Base-by-base conservation (phyloP, 495 filamentous ascomycete genomes). In the Hypoxylon rickii region DNA sequence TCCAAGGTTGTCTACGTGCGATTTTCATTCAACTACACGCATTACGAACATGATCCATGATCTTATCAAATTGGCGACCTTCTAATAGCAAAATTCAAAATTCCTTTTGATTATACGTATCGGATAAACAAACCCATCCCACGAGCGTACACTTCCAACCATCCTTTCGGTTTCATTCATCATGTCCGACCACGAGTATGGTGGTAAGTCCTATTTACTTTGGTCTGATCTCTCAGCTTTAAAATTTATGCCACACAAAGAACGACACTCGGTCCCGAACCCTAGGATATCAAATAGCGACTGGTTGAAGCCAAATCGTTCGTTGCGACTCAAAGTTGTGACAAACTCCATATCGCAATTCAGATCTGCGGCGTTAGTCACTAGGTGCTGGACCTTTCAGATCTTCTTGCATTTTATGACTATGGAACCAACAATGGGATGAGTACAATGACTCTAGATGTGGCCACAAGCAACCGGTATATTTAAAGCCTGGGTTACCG, bases 171-270 rank as follows among this genome's bases (percentile, higher is more conserved):
- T 58, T 60, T 40, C 42, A 51, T 51, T 50, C 72, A 77, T 13
- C 59, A 96, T 96, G 92, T 96, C 92, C 47, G 92, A 96, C 69
- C 86, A 92, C 60, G 92, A 96, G 67, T 92, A 95, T 64, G 84
- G 79, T 65, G 83, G 88, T 89, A 72, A 71, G 85, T 80, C 15
- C 22, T 24, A 7, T 33, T 20, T 34, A 55, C 24, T 53, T 52
- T 24, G 21, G 33, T 65, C 68, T 64, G 49, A 51, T 5, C 36
- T 57, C 16, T 34, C 45, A 40, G 26, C 42, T 19, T 37, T 38
- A 10, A 10, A 8, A 51, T 15, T 13, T 41, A 7, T 13, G 13
- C 13, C 13, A 13, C 18, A 11, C 12, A 1, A 13, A 7, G 3
- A 11, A 15, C 3, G 12, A 18, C 15, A 12, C 13, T 15, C 13